Evolutionary conservation across 768 basidiomycete species (phyloP).

Genomic region (Antrodiella citrinella): DNA sequence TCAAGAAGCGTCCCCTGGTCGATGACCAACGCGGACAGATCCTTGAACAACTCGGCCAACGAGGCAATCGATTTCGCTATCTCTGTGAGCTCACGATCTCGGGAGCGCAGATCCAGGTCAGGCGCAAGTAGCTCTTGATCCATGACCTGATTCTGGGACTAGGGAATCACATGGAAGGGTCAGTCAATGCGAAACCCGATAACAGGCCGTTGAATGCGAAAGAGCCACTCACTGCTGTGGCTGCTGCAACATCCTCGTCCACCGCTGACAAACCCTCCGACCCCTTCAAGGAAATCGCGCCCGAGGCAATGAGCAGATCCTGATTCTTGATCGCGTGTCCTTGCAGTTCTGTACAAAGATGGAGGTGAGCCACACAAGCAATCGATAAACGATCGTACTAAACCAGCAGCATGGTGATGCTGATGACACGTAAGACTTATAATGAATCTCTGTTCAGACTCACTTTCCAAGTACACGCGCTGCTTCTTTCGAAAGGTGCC

Average conservation of each 20-base stretch:
- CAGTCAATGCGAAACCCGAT: neutral
- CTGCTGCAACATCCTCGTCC: conserved; percentile 86
- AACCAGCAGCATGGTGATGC: neutral
- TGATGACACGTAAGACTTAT: neutral
- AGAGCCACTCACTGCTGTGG: conserved; percentile 35
- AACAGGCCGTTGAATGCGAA: conserved; percentile 3
- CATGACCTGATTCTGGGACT: conserved; percentile 26
- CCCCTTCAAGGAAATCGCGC: conserved; percentile 73
- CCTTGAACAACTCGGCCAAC: conserved; percentile 94
- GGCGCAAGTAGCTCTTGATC: conserved; percentile 28
- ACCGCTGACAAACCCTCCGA: conserved; percentile 77
- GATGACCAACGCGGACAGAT: conserved; percentile 86
- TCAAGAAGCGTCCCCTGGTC: conserved; percentile 97
- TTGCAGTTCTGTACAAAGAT: conserved; percentile 61
- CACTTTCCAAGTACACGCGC: conserved; percentile 96
- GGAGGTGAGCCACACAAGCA: neutral
- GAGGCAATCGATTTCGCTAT: conserved; percentile 89
- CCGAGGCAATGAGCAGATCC: conserved; percentile 87
- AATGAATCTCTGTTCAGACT: conserved; percentile 30
- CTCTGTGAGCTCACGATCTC: conserved; percentile 71
- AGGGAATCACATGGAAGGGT: conserved; percentile 13
- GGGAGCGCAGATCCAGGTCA: conserved; percentile 34
- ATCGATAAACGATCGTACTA: neutral
- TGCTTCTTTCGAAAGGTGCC: conserved; percentile 95
- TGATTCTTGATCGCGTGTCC: conserved; percentile 98